A percentile compares a stretch with the other conserved stretches of the same genome.
phyloP scores from a whole-genome alignment of 177 flowering plant species.

The Telopea speciosissima region DNA sequence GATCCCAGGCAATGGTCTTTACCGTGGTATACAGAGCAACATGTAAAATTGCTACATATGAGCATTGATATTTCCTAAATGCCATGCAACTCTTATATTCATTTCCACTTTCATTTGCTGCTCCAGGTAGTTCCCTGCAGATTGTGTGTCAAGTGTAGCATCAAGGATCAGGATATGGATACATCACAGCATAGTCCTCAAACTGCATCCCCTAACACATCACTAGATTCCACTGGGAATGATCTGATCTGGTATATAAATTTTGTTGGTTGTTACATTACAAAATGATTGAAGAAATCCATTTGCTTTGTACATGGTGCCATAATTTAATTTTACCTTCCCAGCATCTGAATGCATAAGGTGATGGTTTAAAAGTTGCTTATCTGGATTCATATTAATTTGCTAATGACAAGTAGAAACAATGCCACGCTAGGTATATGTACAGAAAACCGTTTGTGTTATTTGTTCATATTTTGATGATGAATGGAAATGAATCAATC shows the following conservation, averaged over 20 bases:
- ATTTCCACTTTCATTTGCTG: conserved; percentile 4
- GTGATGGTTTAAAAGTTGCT: too few species aligned
- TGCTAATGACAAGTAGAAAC: too few species aligned
- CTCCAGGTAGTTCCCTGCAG: conserved; percentile 64
- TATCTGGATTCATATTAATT: too few species aligned
- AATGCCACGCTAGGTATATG: too few species aligned
- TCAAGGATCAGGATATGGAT: conserved; percentile 19
- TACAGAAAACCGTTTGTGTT: too few species aligned
- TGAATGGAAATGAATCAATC: too few species aligned
- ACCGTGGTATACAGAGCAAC: too few species aligned
- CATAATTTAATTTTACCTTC: too few species aligned
- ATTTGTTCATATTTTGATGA: too few species aligned
- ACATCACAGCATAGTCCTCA: conserved; percentile 21
- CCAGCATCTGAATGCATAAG: not conserved
- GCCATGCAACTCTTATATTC: not conserved
- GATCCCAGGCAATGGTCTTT: too few species aligned
- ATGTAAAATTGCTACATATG: too few species aligned
- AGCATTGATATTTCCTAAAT: too few species aligned
- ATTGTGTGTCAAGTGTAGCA: conserved; percentile 50
- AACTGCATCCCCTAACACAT: conserved; percentile 13
- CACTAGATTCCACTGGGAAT: conserved; percentile 24
- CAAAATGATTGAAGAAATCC: not conserved
- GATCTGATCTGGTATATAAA: conserved; percentile 64
- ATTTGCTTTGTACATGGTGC: not conserved
- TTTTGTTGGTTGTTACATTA: not conserved